A percentile compares a stretch with the other conserved stretches of the same genome.
phyloP scores from a whole-genome alignment of 2,329 filamentous ascomycete species.

The Tolypocladium nubicola region DNA sequence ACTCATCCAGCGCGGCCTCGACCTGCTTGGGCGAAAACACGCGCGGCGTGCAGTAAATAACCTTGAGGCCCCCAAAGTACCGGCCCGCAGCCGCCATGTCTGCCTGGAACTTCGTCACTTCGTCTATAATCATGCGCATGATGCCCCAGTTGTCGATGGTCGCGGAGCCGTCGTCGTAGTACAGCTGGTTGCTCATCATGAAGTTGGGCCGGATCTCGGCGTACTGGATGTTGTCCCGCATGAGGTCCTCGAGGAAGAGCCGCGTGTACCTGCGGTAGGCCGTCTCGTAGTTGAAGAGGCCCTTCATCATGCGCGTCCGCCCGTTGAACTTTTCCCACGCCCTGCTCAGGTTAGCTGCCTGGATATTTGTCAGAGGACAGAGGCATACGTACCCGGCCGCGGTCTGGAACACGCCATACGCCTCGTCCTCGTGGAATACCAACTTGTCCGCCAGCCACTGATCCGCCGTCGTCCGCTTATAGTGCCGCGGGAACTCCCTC shows the following conservation, averaged over 20 bases:
- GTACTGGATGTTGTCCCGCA: slow-evolving; percentile 57
- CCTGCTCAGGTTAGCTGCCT: slow-evolving; percentile 15
- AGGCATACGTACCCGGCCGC: slow-evolving; percentile 36
- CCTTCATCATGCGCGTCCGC: slow-evolving; percentile 62
- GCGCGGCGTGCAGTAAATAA: slow-evolving; percentile 61
- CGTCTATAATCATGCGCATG: slow-evolving; percentile 48
- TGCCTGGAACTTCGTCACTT: slow-evolving; percentile 36
- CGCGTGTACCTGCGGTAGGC: slow-evolving; percentile 53
- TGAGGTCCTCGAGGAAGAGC: slow-evolving; percentile 49
- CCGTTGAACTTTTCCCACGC: slow-evolving; percentile 56
- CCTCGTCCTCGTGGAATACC: slow-evolving; percentile 49
- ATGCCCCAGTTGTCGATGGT: slow-evolving; percentile 46
- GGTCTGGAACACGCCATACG: slow-evolving; percentile 40
- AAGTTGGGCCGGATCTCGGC: slow-evolving; percentile 63
- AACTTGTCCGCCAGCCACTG: slow-evolving; percentile 53
- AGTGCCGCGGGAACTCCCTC: slow-evolving; percentile 19
- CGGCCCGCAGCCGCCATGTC: slow-evolving; percentile 15
- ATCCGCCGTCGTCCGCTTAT: slow-evolving; percentile 19
- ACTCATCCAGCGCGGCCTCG: slow-evolving; percentile 45
- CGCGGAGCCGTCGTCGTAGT: slow-evolving; percentile 40
- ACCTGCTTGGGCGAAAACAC: slow-evolving; percentile 42
- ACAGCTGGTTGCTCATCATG: slow-evolving; percentile 52
- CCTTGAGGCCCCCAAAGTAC: slow-evolving; percentile 54
- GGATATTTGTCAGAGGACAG: too few relatives aligned
- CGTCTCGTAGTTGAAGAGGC: slow-evolving; percentile 55